Conservation (phyloP, 345 rosid genomes). For the Balakata baccata region DNA sequence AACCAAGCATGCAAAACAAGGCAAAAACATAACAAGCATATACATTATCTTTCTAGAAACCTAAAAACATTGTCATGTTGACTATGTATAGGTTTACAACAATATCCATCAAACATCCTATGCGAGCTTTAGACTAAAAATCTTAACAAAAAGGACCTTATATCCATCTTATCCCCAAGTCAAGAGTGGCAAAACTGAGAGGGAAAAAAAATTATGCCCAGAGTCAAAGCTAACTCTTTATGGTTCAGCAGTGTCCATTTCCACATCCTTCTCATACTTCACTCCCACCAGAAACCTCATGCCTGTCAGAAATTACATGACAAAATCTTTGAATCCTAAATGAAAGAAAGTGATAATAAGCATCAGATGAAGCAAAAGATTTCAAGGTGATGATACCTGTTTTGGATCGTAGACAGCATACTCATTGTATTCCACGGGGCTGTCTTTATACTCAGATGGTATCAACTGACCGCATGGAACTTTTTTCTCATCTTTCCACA, state of each 20-base stretch:
- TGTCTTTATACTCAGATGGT: slow-evolving; percentile 54
- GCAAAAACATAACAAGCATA: background rate
- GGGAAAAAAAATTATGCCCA: background rate
- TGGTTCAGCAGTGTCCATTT: slow-evolving; percentile 31
- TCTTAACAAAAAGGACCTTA: background rate
- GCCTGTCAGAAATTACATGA: slow-evolving; percentile 39
- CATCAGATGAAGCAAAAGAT: too few relatives aligned
- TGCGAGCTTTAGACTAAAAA: background rate
- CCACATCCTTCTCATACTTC: slow-evolving; percentile 53
- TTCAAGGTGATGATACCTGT: slow-evolving; percentile 37
- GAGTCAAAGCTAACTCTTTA: background rate
- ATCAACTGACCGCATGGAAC: slow-evolving; percentile 71
- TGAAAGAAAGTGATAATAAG: too few relatives aligned
- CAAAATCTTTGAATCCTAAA: background rate
- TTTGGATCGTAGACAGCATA: slow-evolving; percentile 74
- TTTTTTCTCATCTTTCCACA: slow-evolving; percentile 56
- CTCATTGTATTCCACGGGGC: slow-evolving; percentile 74
- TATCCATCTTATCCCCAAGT: too few relatives aligned
- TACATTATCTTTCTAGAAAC: background rate
- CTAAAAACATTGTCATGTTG: background rate
- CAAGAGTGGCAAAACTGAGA: too few relatives aligned
- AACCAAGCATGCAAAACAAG: too few relatives aligned
- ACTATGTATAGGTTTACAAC: slow-evolving; percentile 12
- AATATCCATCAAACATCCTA: slow-evolving; percentile 6
- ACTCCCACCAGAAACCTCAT: slow-evolving; percentile 68